Evolutionary conservation across 805 yeast genomes (phyloP).

Genomic region (Starmerella bombi): DNA sequence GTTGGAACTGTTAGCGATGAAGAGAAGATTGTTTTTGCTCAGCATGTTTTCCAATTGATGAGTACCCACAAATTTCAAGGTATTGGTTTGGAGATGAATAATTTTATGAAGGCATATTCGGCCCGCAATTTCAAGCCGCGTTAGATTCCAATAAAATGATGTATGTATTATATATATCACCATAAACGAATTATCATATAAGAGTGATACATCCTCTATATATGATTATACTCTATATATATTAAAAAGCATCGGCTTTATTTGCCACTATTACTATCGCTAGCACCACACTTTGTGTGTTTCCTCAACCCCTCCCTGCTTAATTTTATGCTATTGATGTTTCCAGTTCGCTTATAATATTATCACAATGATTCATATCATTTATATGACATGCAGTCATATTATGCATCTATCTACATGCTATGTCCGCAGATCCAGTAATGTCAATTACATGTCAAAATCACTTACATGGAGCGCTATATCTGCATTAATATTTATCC

Average conservation of each 20-base stretch:
- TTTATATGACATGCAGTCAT: no score
- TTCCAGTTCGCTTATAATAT: no score
- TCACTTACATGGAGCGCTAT: no score
- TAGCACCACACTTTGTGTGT: no score
- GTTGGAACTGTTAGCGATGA: conserved; percentile 47
- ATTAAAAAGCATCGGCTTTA: no score
- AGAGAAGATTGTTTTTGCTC: conserved; percentile 52
- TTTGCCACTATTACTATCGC: no score
- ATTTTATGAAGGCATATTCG: conserved; percentile 39
- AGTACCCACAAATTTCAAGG: conserved; percentile 58
- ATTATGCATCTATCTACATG: background rate
- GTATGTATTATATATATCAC: background rate
- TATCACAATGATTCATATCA: no score
- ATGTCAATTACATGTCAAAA: background rate
- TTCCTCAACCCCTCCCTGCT: no score
- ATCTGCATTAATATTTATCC: background rate
- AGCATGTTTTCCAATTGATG: conserved; percentile 20
- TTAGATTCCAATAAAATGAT: background rate
- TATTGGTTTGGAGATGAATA: conserved; percentile 56
- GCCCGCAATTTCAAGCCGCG: conserved; percentile 20
- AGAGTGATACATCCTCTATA: no score
- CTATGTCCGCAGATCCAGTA: background rate
- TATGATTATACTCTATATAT: no score
- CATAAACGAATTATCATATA: no score
- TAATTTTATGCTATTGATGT: no score